phyloP scores from a whole-genome alignment of 2,329 filamentous ascomycete species.

The Penicillium sumatraense region DNA sequence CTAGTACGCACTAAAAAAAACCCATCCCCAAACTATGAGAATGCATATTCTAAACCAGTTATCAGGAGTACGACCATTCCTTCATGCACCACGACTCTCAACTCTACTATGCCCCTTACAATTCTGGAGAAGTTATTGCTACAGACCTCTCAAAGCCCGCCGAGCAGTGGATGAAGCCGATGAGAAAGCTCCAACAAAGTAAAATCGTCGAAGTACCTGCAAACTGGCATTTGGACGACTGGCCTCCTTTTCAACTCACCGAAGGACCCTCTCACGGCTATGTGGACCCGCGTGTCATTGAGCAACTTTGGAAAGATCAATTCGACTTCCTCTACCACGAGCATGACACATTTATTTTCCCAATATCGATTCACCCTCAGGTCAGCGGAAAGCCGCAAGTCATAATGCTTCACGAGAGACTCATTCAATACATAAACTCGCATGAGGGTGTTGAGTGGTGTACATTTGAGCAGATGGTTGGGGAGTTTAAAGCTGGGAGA shows the following conservation, averaged over 20 bases:
- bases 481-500: conserved; percentile 62
- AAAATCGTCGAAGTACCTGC: conserved; percentile 15
- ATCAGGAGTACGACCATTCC: conserved; percentile 35
- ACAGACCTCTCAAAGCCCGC: conserved; percentile 8
- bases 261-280: conserved; percentile 4
- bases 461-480: conserved; percentile 66
- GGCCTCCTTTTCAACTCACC: conserved; percentile 10
- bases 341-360: conserved; percentile 73
- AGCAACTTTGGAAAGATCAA: conserved; percentile 9
- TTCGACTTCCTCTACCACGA: conserved; percentile 69
- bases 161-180: conserved; percentile 14
- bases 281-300: conserved; percentile 10
- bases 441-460: conserved; percentile 47
- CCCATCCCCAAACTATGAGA: too few species aligned
- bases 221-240: conserved; percentile 16
- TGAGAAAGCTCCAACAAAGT: background rate
- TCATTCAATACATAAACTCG: conserved; percentile 68
- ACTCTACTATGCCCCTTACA: conserved; percentile 29
- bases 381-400: conserved; percentile 70
- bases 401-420: conserved; percentile 68
- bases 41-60: too few species aligned
- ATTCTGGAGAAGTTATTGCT: background rate
- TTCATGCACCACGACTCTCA: conserved; percentile 41
- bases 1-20: conserved; percentile 23
- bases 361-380: conserved; percentile 73